Evolutionary conservation across 1,284 basidiomycete species (phyloP), one percentile per base, ranked within the genome.

Genomic region (Pascua sp.): DNA sequence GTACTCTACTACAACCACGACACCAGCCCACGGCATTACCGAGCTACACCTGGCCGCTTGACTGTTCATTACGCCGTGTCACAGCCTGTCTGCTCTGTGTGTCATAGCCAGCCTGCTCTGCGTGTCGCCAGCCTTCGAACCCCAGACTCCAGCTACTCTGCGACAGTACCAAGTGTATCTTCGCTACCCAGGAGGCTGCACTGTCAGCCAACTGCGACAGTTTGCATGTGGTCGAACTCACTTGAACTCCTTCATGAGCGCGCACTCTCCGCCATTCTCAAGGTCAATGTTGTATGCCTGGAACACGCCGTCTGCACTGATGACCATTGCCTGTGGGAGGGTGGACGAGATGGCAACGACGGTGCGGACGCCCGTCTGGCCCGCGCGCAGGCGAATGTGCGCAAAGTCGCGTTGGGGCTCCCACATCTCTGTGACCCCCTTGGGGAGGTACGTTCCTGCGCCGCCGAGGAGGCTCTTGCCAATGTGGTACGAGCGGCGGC

Each of bases 391-490:
- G 70, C 91, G 87, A 60, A 97, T 80, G 73, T 85, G 94, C 0
- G 96, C 95, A 75, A 98, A 98, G 73, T 97, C 95, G 5, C 96
- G 82, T 49, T 89, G 84, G 0, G 96, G 95, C 69, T 98, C 96
- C 94, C 94, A 98, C 80, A 98, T 88, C 73, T 97, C 94, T 11
- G 93, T 91, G 41, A 98, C 77, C 2, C 91, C 87, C 65, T 88
- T 88, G 0, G 95, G 96, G 8, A 98, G 82, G 71, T 96, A 96
- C 0, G 89, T 89, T 8, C 94, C 92, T 12, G 95, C 85, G 0
- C 88, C 88, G 12, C 88, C 83, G 0, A 91, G 88, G 40, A 94
- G 75, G 56, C 82, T 85, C 74, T 90, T 89, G 13, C 90, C 90
- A 61, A 94, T 76, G 57, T 88, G 85, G 65, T 90, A 72, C 2